Base-by-base conservation (phyloP, 805 yeast species). In the Wickerhamomyces bovis region DNA sequence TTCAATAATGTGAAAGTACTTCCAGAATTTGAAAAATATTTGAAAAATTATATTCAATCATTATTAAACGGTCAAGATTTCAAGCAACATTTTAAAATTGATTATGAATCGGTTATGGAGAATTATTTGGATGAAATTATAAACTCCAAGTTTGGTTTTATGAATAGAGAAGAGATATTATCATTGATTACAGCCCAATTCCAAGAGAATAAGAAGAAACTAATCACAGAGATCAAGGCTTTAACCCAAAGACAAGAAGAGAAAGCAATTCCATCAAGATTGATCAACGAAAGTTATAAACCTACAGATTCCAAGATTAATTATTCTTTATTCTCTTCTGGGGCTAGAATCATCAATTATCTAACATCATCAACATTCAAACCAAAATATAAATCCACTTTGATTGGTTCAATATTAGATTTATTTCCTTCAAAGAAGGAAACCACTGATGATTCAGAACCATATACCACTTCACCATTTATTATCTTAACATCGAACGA, bases 311-410 rank as follows among this genome's bases (percentile, higher is more conserved):
- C 36, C 15, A 68, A 66, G 45, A 44, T 67, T 20, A 67, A 68
- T 52, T 65, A 65, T 49, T 64, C 68, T 11, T 56, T 65, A 3
- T 60, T 53, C 41, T 55, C 60, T 1, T 65, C 62, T 39, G 74
- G 73, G 4, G 67, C 73, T 8, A 58, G 67, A 43, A 50, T 70
- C 22, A 50, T 70, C 25, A 66, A 67, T 45, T 65, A 63, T 45
- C 46, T 68, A 38, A 62, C 71, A 2, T 67, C 73, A 1, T 26
- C 53, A 15, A 63, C 68, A 2, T 67, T 63, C 45, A 45, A 50
- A 23, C 58, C 60, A 25, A 49, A 43, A 18, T 50, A 46, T 13
- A 54, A 53, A 25, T 12, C 39, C 6, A 16, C 19, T n/a, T 19
- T 38, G 7, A 16, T 41, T 4, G 19, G 38, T 13, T 39, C 42